A percentile compares a stretch with the other conserved stretches of the same genome.
Conservation (phyloP, 1,284 basidiomycete species). For the Earliella scabrosa region DNA sequence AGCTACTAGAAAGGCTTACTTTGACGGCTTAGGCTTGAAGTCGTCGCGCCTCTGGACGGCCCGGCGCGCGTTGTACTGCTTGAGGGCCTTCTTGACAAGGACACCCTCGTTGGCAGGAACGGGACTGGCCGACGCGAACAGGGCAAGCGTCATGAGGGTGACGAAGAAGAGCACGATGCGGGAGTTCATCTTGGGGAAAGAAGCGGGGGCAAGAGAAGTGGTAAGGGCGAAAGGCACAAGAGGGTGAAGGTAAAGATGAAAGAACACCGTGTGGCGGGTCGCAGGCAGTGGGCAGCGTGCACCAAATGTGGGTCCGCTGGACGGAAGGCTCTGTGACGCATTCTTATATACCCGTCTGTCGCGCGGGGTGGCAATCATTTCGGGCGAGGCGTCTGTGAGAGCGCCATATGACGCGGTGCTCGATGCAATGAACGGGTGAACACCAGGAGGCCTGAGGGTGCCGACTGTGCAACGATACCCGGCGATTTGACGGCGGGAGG, state of each 20-base stretch:
- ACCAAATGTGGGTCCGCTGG: slow-evolving; percentile 13
- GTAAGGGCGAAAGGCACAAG: too few relatives aligned
- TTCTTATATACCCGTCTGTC: slow-evolving; percentile 13
- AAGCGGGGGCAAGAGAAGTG: not conserved
- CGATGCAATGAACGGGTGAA: slow-evolving; percentile 8
- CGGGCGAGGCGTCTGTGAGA: slow-evolving; percentile 5
- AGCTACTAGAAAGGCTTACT: slow-evolving; percentile 12
- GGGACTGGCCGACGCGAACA: slow-evolving; percentile 20
- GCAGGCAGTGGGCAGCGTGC: slow-evolving; percentile 11
- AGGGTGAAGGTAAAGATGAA: slow-evolving; percentile 1
- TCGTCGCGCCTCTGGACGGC: slow-evolving; percentile 24
- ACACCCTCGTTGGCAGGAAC: slow-evolving; percentile 17
- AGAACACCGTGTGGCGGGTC: slow-evolving; percentile 1
- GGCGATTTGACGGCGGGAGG: slow-evolving; percentile 19
- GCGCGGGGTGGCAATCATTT: not conserved
- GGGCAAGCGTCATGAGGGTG: slow-evolving; percentile 22
- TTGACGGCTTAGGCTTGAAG: slow-evolving; percentile 24
- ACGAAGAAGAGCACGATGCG: slow-evolving; percentile 27
- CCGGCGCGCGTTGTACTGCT: slow-evolving; percentile 41
- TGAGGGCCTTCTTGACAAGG: slow-evolving; percentile 28
- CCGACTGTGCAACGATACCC: slow-evolving; percentile 9
- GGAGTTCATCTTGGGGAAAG: slow-evolving; percentile 19
- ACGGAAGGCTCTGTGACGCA: not conserved
- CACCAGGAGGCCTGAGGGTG: too few relatives aligned
- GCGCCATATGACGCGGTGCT: slow-evolving; percentile 20